Base-by-base conservation (phyloP, 108 stramenopile genomes). In the Parietichytrium sp. region DNA sequence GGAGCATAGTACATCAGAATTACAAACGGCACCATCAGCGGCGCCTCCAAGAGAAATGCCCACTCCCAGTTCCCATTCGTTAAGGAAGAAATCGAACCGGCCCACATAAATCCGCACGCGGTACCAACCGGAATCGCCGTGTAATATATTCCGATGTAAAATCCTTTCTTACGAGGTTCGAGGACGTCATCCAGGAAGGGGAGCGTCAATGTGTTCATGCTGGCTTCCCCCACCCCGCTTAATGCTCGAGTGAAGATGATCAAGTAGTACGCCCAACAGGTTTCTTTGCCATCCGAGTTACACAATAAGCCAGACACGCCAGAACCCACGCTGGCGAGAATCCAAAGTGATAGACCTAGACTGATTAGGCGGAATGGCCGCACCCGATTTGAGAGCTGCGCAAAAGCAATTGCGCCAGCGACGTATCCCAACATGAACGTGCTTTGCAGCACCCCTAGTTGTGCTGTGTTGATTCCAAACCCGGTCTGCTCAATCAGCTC, bases 81-180 rank as follows among this genome's bases (percentile, higher is more conserved):
- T 6, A 27, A 13, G 16, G 42, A 6, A 25, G 61, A 72, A 15
- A 72, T 20, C 10, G 20, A 10, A 6, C 61, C 61, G 23, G 61
- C 61, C 61, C 61, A 72, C 61, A 72, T 72, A 20, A 72, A 72
- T n/a, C 61, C 61, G 45, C 36, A 72, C 23, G 61, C 61, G 1
- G 61, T 72, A 25, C 61, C 61, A 33, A 72, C 61, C 23, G 61
- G 61, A 27, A 72, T 72, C n/a, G 61, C 61, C 20, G 61, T 25
- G 20, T 72, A 72, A 25, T 45, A 72, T n/a, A 72, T 72, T n/a
- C 61, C 61, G 1, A 72, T 72, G 33, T 72, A 72, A 27, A 72
- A 72, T 15, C 61, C 61, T 25, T 72, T 72, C 15, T 45, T 72
- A 10, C 45, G 23, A 45, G 61, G 61, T 13, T 16, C 61, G 20